Conservation (phyloP, 23 red algal genomes). For the Pyropia yezoensis region DNA sequence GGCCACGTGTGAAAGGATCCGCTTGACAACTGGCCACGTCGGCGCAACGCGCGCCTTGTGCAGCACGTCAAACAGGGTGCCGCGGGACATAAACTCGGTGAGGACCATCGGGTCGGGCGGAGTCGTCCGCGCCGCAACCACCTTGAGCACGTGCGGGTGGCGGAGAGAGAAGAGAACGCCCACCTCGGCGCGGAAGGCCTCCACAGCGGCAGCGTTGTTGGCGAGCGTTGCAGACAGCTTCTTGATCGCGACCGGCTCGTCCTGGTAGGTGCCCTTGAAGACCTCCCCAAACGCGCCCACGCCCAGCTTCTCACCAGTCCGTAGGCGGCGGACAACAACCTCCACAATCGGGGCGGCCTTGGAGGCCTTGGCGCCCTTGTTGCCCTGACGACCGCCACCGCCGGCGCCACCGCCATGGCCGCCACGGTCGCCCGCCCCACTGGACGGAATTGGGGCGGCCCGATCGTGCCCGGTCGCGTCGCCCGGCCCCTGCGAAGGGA, state of each 20-base stretch:
- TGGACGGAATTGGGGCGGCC: too few species aligned
- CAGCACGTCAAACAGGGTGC: slow-evolving; percentile 85
- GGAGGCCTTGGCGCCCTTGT: too few species aligned
- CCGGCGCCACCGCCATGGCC: too few species aligned
- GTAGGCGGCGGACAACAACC: slow-evolving; percentile 2
- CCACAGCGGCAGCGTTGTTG: slow-evolving; percentile 11
- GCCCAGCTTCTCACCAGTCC: slow-evolving; percentile 37
- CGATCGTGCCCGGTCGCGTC: too few species aligned
- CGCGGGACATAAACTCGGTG: slow-evolving; percentile 86
- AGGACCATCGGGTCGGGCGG: slow-evolving; percentile 59
- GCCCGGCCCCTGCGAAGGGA: too few species aligned
- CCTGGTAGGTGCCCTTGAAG: slow-evolving; percentile 51
- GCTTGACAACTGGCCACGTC: slow-evolving; percentile 53
- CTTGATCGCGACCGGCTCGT: slow-evolving; percentile 56
- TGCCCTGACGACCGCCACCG: too few species aligned
- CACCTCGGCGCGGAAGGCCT: slow-evolving; percentile 84
- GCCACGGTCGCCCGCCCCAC: too few species aligned
- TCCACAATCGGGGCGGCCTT: too few species aligned
- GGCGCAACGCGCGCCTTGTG: slow-evolving; percentile 61
- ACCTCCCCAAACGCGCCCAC: slow-evolving; percentile 21
- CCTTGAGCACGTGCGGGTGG: slow-evolving; percentile 54
- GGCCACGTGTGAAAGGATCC: slow-evolving; percentile 52
- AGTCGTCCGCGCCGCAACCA: slow-evolving; percentile 31
- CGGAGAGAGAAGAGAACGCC: slow-evolving; percentile 42
- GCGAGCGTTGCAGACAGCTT: slow-evolving; percentile 21